Conservation (phyloP, 495 filamentous ascomycete genomes). For the Xylaria grammica region DNA sequence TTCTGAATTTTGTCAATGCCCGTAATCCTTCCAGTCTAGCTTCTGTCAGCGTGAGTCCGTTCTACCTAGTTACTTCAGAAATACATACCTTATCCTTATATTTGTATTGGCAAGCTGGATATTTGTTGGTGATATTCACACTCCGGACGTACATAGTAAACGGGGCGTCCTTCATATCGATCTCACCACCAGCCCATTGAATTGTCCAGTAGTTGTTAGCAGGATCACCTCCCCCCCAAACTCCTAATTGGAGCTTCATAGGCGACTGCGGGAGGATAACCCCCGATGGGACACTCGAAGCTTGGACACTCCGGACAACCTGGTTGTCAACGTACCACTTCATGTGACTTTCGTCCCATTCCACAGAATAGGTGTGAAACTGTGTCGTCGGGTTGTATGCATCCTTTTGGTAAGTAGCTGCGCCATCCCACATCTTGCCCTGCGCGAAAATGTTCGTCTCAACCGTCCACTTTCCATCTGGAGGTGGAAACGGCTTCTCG, state of each 20-base stretch:
- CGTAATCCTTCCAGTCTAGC: constrained; percentile 31
- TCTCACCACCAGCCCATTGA: constrained; percentile 74
- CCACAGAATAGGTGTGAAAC: constrained; percentile 88
- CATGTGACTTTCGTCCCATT: constrained; percentile 76
- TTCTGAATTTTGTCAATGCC: constrained; percentile 33
- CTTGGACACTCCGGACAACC: constrained; percentile 61
- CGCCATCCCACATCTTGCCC: constrained; percentile 69
- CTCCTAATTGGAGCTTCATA: constrained; percentile 74
- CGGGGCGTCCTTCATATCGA: constrained; percentile 65
- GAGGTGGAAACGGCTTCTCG: constrained; percentile 42
- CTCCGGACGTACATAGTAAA: constrained; percentile 71
- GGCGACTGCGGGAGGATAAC: constrained; percentile 75
- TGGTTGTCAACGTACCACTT: constrained; percentile 83
- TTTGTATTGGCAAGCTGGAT: constrained; percentile 53
- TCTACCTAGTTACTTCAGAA: not conserved
- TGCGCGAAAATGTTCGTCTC: constrained; percentile 95
- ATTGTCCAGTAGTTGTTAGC: constrained; percentile 52
- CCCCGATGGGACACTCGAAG: constrained; percentile 56
- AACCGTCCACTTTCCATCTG: constrained; percentile 53
- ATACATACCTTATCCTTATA: constrained; percentile 36
- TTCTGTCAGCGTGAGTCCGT: constrained; percentile 22
- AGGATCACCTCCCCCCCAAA: constrained; percentile 76
- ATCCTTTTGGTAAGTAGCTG: constrained; percentile 72
- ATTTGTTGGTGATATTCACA: constrained; percentile 57
- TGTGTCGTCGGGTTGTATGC: constrained; percentile 67